These are phyloP conservation scores for Adansonia gregorii DNA, from an alignment of 441 rosid genomes.

Conservation along the genomic window DNA sequence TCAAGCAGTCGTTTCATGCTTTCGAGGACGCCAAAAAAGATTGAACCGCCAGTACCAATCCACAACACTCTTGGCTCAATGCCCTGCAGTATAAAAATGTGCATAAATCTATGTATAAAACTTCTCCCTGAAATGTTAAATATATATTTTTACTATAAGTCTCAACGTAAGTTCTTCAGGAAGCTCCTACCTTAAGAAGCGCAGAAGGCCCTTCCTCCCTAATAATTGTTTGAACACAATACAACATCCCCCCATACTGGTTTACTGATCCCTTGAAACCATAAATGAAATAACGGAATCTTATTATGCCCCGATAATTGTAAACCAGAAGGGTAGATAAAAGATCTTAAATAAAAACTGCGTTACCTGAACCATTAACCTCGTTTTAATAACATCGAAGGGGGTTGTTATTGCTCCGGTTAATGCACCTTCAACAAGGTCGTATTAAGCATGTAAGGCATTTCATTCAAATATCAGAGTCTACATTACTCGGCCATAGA, in stretches of 20 bases:
- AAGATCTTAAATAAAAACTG: background rate
- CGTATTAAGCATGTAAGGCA: background rate
- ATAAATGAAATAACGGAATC: background rate
- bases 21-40: constrained; percentile 71
- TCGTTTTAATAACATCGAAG: constrained; percentile 91
- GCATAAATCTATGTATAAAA: background rate
- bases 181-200: constrained; percentile 69
- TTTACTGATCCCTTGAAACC: constrained; percentile 69
- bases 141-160: too few relatives aligned
- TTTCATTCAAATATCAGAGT: background rate
- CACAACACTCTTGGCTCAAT: constrained; percentile 74
- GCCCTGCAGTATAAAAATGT: constrained; percentile 50
- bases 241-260: constrained; percentile 73
- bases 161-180: background rate
- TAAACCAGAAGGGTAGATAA: constrained; percentile 13
- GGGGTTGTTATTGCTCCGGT: constrained; percentile 98
- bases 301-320: constrained; percentile 18
- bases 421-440: constrained; percentile 61
- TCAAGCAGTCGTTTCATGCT: constrained; percentile 64
- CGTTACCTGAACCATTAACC: constrained; percentile 89
- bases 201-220: constrained; percentile 89
- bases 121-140: background rate
- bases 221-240: constrained; percentile 83
- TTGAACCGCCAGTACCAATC: constrained; percentile 80
- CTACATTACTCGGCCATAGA: background rate